These are phyloP conservation scores for Diplodia corticola DNA, from an alignment of 2,329 filamentous ascomycete genomes.

Conservation along the genomic window DNA sequence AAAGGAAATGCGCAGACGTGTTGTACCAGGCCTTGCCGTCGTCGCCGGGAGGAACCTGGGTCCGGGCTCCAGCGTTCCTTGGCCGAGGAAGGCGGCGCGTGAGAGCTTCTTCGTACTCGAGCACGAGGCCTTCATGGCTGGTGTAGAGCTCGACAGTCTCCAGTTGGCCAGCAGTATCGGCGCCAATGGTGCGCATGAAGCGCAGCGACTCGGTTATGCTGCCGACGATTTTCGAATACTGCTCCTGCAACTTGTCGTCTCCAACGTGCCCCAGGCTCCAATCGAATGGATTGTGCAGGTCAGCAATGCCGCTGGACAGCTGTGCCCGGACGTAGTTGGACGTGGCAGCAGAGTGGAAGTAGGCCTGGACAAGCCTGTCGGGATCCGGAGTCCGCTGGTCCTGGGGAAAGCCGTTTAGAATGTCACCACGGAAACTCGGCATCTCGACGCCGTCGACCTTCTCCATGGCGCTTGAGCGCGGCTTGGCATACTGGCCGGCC, in stretches of 20 bases:
- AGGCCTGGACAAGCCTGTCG: constrained; percentile 79
- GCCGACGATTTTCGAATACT: constrained; percentile 81
- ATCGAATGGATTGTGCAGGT: constrained; percentile 89
- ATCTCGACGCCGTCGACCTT: constrained; percentile 76
- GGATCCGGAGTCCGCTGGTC: constrained; percentile 82
- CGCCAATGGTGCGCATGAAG: constrained; percentile 92
- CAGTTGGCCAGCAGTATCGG: constrained; percentile 78
- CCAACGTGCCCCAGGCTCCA: constrained; percentile 92
- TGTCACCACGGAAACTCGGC: constrained; percentile 91
- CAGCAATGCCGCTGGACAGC: constrained; percentile 83
- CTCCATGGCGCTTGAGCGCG: constrained; percentile 85
- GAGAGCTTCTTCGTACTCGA: constrained; percentile 90
- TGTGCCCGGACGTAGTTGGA: constrained; percentile 89
- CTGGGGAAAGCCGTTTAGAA: constrained; percentile 82
- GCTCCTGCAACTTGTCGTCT: constrained; percentile 77
- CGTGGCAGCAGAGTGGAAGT: constrained; percentile 93
- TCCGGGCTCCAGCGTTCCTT: constrained; percentile 40
- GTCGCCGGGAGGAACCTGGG: constrained; percentile 24
- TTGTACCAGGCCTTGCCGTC: constrained; percentile 75
- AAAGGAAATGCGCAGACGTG: constrained; percentile 94
- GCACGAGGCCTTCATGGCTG: constrained; percentile 87
- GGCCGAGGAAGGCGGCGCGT: constrained; percentile 74
- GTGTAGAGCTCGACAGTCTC: constrained; percentile 95
- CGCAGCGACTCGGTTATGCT: constrained; percentile 88
- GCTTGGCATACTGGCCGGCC: constrained; percentile 97